phyloP scores from a whole-genome alignment of 495 filamentous ascomycete species.

The Astrothelium macrocarpum region DNA sequence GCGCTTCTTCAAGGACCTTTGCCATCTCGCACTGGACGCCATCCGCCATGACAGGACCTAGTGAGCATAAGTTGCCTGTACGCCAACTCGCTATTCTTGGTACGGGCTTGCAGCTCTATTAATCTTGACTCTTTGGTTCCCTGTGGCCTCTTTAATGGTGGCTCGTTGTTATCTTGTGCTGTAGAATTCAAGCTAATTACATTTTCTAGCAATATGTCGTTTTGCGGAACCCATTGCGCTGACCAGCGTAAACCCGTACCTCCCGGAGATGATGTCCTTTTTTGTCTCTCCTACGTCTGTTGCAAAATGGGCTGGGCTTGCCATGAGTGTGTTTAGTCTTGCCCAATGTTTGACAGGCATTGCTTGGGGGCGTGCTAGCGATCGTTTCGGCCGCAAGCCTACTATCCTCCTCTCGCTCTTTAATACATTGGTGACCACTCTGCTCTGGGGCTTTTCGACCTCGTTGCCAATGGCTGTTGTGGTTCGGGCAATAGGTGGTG shows the following conservation, averaged over 20 bases:
- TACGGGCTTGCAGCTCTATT: background rate
- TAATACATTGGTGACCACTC: constrained; percentile 61
- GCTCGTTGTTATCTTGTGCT: background rate
- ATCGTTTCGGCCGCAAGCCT: constrained; percentile 65
- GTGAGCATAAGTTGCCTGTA: constrained; percentile 8
- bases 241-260: constrained; percentile 81
- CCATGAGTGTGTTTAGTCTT: constrained; percentile 61
- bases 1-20: background rate
- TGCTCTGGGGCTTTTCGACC: constrained; percentile 71
- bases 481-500: constrained; percentile 58
- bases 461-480: constrained; percentile 61
- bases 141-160: no score
- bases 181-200: background rate
- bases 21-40: background rate
- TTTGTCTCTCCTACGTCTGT: constrained; percentile 61
- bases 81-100: constrained; percentile 17
- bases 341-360: constrained; percentile 65
- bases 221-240: constrained; percentile 81
- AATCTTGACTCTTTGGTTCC: no score
- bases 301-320: constrained; percentile 67
- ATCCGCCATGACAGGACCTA: constrained; percentile 4
- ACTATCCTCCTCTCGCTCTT: constrained; percentile 58
- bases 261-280: constrained; percentile 83
- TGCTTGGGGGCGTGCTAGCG: constrained; percentile 69
- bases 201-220: constrained; percentile 52